Evolutionary conservation across 2,329 filamentous ascomycete species (phyloP).

Genomic region (Xenoacremonium recifei): DNA sequence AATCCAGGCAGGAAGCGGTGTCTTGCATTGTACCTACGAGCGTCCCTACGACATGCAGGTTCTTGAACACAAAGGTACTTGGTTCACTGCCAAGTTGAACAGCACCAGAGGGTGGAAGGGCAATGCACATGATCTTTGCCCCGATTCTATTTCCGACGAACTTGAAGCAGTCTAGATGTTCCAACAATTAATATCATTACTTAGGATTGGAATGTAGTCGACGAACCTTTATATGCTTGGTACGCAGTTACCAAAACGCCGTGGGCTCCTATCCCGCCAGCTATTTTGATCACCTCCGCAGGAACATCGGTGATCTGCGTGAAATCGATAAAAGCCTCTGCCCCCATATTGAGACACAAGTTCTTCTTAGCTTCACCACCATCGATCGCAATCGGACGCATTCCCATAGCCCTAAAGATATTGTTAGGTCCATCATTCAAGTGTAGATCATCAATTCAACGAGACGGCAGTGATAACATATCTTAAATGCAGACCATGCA

Average conservation of each 20-base stretch:
- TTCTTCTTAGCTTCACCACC: neutral
- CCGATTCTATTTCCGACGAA: neutral
- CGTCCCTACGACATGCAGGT: neutral
- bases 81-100: neutral
- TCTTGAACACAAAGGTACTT: neutral
- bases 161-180: neutral
- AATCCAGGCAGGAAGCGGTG: neutral
- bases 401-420: conserved; percentile 1
- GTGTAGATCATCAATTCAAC: no score
- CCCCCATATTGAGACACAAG: neutral
- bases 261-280: neutral
- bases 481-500: neutral
- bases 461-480: no score
- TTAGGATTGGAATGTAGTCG: neutral
- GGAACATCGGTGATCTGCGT: neutral
- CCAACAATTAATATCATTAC: no score
- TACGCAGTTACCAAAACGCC: neutral
- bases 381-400: neutral
- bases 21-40: neutral
- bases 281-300: neutral
- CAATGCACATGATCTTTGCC: neutral
- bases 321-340: neutral
- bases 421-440: neutral
- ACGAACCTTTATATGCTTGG: neutral
- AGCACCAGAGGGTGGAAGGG: neutral